Base-by-base conservation (phyloP, 202 grass and related monocot genomes). In the Carex arenaria region DNA sequence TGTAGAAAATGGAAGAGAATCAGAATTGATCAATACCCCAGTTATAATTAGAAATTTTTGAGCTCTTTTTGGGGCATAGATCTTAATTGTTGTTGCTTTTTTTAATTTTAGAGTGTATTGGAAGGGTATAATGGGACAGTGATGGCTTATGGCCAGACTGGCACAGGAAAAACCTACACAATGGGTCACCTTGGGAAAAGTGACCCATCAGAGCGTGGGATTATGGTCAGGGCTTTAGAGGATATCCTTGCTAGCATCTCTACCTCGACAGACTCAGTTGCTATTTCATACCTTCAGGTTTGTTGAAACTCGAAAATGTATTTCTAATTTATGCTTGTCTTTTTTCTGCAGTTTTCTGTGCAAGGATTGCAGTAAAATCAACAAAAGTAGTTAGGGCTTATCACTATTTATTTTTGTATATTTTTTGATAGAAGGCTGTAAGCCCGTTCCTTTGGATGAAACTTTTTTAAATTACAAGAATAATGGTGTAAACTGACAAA, bases 61-160 rank as follows among this genome's bases (percentile, higher is more conserved):
- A 78, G 54, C 59, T 18, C 64, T 18, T 54, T 61, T 71, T 11
- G 19, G 18, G 82, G 23, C n/a, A 13, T 86, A 73, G 79, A 86
- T 79, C 63, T 87, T 78, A 43, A 84, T 86, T 19, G 40, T 4
- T 67, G 61, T 64, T 87, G 38, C 22, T 67, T 43, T 84, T 72
- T 19, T 80, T 26, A 26, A 86, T 92, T 93, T 89, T 87, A 98
- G 95, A 95, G 93, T 92, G 91, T 98, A 34, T 89, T 98, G 87
- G 93, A 95, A 86, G 95, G 95, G 68, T 98, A 98, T 84, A 98
- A 98, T 84, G 95, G 95, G 85, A 98, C 95, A 61, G 89, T 98
- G 84, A 98, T 98, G 95, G 93, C 93, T 88, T 98, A 98, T 87
- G 95, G 95, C 73, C 95, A 98, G 89, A 98, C 95, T 91, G 95